Evolutionary conservation across 73 alveolate genomes (phyloP).

Genomic region (Tetrahymena thermophila): DNA sequence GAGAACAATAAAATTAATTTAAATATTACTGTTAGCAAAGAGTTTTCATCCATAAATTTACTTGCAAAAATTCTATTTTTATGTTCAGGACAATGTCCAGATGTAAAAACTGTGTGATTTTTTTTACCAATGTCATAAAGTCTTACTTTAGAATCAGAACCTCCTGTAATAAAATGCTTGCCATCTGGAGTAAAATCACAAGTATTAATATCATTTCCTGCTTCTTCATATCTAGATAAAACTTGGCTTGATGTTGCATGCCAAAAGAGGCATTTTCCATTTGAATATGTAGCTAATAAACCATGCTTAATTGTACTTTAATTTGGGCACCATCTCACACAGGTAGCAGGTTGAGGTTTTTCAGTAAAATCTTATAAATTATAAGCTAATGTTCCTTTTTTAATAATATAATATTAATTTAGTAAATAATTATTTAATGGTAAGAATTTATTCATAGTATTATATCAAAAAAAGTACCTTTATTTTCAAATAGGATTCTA

Average conservation of each 20-base stretch:
- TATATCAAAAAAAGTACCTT: not conserved
- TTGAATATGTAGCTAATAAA: slow-evolving; percentile 26
- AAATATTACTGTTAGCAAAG: not conserved
- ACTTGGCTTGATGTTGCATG: slow-evolving; percentile 41
- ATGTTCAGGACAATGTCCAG: slow-evolving; percentile 21
- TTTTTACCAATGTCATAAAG: slow-evolving; percentile 29
- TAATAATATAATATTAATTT: not conserved
- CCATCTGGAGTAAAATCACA: slow-evolving; percentile 41
- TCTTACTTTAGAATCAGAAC: slow-evolving; percentile 32
- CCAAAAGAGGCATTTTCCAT: slow-evolving; percentile 30
- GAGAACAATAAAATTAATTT: not conserved
- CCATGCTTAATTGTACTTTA: slow-evolving; percentile 12
- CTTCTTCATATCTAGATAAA: slow-evolving; percentile 14
- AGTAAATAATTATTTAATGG: not conserved
- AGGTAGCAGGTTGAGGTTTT: slow-evolving; percentile 31
- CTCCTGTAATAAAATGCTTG: slow-evolving; percentile 23
- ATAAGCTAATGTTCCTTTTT: not conserved
- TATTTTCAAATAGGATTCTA: not conserved
- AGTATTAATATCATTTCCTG: slow-evolving; percentile 18
- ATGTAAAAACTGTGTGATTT: slow-evolving; percentile 1
- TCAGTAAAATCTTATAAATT: slow-evolving; percentile 10
- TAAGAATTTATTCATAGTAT: too few relatives aligned
- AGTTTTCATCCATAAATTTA: slow-evolving; percentile 3
- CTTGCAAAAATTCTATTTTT: slow-evolving; percentile 29
- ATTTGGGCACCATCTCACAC: slow-evolving; percentile 40